Base-by-base conservation (phyloP, 2,329 filamentous ascomycete genomes). In the Immersiporthe knoxdaviesiana region DNA sequence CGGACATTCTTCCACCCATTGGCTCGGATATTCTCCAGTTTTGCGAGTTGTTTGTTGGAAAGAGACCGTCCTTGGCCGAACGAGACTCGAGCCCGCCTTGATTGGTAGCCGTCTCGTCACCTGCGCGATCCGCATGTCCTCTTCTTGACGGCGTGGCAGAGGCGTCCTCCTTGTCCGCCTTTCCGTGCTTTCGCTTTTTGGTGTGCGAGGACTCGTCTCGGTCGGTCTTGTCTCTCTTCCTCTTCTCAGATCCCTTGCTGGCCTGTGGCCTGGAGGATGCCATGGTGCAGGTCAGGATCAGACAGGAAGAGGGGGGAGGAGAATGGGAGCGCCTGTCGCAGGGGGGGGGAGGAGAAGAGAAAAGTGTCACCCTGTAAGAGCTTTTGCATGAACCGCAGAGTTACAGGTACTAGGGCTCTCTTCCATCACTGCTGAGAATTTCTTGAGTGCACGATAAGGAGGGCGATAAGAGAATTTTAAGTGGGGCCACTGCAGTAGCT, bases 1-100 rank as follows among this genome's bases (percentile, higher is more conserved):
- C 84, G 62, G 88, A 80, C 81, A 91, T 90, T 70, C 88, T 82
- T 32, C 89, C 89, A 66, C 88, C 89, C 83, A 90, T 87, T 16
- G 89, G 86, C 73, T 86, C 85, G 4, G 89, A 90, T 32, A 91
- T 77, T 73, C 82, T 85, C 90, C 90, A 91, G 50, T 63, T 72
- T 35, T 65, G 70, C 18, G 67, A 58, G 32, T 39, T 63, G 56
- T 59, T 67, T 16, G 61, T 18, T 21, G 63, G 37, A 24, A 41
- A 24, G 54, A 39, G 39, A 21, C 67, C 47, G 37, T 44, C 64
- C 30, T 69, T 63, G 12, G 60, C 3, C 21, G n/a, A n/a, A n/a
- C 62, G 44, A 8, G 52, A 24, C 11, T 59, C 52, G 16, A 66
- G 30, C 14, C 59, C 63, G 24, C 63, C 39, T 62, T 27, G 47